Conservation (phyloP, 73 alveolate genomes). For the Tetrahymena elliotti region DNA sequence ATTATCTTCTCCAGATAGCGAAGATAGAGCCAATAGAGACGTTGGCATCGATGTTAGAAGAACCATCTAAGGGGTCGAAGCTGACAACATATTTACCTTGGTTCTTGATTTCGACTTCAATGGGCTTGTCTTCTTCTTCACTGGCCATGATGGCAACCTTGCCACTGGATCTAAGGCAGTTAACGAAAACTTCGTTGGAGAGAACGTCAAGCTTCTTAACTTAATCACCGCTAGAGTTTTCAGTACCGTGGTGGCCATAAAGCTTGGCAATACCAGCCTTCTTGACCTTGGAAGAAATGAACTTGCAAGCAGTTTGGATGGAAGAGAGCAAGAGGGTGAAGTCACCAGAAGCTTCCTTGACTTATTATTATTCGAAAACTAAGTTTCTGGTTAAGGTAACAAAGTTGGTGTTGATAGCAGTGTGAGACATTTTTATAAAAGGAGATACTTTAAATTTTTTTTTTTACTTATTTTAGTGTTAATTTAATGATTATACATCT, state of each 20-base stretch:
- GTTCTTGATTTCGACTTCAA: neutral
- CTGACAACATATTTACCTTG: constrained; percentile 50
- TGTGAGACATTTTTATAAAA: neutral
- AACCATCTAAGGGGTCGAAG: constrained; percentile 72
- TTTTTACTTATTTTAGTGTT: neutral
- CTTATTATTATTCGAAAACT: neutral
- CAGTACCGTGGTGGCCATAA: constrained; percentile 55
- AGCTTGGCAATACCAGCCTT: constrained; percentile 59
- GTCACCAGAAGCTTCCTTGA: neutral
- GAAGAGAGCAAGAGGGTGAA: constrained; percentile 3
- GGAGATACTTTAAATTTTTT: neutral
- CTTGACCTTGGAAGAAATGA: constrained; percentile 1
- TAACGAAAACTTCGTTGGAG: constrained; percentile 30
- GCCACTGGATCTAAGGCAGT: constrained; percentile 10
- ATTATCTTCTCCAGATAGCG: constrained; percentile 54
- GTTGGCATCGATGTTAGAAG: constrained; percentile 57
- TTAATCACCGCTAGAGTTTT: constrained; percentile 47
- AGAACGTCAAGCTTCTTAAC: constrained; percentile 35
- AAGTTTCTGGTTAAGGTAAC: neutral
- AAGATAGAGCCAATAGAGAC: constrained; percentile 68
- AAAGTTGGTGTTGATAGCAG: neutral
- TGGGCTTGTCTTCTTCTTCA: constrained; percentile 30
- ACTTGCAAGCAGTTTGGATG: constrained; percentile 44
- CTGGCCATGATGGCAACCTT: constrained; percentile 36
- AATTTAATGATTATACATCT: neutral